These are phyloP conservation scores for Knufia fluminis DNA, from an alignment of 2,329 filamentous ascomycete genomes.

Conservation along the genomic window DNA sequence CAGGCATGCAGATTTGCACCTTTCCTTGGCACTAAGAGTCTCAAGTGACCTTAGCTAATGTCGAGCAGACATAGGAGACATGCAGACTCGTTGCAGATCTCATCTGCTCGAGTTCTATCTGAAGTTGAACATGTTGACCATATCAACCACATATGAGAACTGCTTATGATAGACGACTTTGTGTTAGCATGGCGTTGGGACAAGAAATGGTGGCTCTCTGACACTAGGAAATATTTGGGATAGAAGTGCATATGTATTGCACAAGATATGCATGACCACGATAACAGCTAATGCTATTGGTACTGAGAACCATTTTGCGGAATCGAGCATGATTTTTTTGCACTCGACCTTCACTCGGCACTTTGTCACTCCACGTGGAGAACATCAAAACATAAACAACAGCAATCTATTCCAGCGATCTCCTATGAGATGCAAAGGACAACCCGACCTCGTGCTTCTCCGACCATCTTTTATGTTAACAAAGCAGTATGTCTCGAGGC, in stretches of 20 bases:
- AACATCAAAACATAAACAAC: background rate
- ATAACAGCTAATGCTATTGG: background rate
- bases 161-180: background rate
- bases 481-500: background rate
- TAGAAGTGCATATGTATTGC: background rate
- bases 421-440: background rate
- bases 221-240: background rate
- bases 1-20: no score
- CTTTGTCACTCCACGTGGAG: background rate
- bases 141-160: background rate
- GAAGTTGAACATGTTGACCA: background rate
- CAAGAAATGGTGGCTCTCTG: background rate
- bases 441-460: background rate
- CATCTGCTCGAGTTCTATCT: background rate
- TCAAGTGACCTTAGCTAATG: background rate
- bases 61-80: background rate
- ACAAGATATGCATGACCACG: background rate
- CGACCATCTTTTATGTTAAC: background rate
- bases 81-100: no score
- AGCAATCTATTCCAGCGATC: background rate
- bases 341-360: constrained; percentile 1
- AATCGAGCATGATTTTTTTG: background rate
- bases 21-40: background rate
- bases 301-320: background rate
- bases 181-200: background rate